Evolutionary conservation across 768 basidiomycete species (phyloP), one percentile per base, ranked within the genome.

Genomic region (Daedaleopsis nitida): DNA sequence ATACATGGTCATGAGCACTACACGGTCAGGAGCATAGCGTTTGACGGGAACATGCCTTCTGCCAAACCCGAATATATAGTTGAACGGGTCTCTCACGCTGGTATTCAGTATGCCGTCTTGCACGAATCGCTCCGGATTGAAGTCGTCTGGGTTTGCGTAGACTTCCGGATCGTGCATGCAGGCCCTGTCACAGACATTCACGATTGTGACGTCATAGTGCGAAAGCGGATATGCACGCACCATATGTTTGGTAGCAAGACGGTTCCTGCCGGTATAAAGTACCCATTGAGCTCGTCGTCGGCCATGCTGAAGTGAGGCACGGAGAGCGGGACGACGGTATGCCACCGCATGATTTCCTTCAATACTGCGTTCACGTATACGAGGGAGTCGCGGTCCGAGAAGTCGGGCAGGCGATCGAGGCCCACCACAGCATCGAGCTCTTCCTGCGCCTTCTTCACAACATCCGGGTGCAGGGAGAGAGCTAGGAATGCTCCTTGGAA

Each of bases 221-320:
- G n/a, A n/a, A n/a, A n/a, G n/a, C n/a, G n/a, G n/a, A n/a, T n/a
- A n/a, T n/a, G n/a, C n/a, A 49, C 54, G 34, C 11, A 64, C 65
- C 65, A 66, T 21, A 56, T 47, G 57, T 66, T 66, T 7, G 57
- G 49, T 16, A 70, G 27, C 1, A 69, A 52, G 4, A 58, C 52
- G 1, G 65, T 52, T 8, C 75, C 74, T 48, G 70, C 69, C 0
- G 76, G 76, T 37, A 80, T 77, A 56, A 73, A 78, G 47, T 75
- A 65, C 3, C 76, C 78, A 4, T 68, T 64, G 58, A 78, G 78
- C 3, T 74, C 76, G 66, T 77, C 76, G 60, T 79, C 77, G 35
- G 75, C 65, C 1, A 68, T 73, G 51, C 69, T 74, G 19, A 69
- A 61, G 63, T 81, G 80, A 1, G 64, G 53, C 3, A 66, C 16